Base-by-base conservation (phyloP, 202 grass and related monocot genomes). In the Dendrocalamus latiflorus region DNA sequence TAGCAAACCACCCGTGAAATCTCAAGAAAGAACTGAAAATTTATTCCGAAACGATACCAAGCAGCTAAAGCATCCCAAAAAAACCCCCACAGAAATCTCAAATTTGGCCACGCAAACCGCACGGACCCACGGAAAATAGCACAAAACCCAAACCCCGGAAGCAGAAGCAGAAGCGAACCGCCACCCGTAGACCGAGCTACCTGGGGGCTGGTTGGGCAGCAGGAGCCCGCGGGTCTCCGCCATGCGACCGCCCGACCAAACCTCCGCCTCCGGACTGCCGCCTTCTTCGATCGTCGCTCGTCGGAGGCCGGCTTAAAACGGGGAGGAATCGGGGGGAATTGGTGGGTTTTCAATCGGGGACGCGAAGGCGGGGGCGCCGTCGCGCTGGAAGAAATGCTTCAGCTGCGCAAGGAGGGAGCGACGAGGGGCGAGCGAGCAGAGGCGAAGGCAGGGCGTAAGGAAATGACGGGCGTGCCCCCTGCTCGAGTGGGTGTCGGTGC, bases 171-270 rank as follows among this genome's bases (percentile, higher is more conserved):
- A 17, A 25, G 39, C 61, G 85, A 55, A 11, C 20, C 1, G 65
- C 30, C 30, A 8, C 26, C 15, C 16, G 15, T 18, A 25, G 18
- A 1, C 1, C 36, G 37, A 3, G n/a, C 15, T 81, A 85, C 87
- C 77, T 81, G 83, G 83, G 1, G 87, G 77, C 39, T 81, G 77
- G 77, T 42, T 84, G 47, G 87, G 72, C 65, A 66, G 38, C 56
- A 63, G 6, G 57, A 85, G 82, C 13, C 43, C 72, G 72, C 82
- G 47, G 13, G 56, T 1, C 72, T 85, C 87, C 38, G 72, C 83
- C 82, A 89, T 89, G 70, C 54, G 64, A 44, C 77, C 63, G 11
- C 13, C 9, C 42, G 65, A 77, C n/a, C 17, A 33, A 18, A 42
- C 43, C 43, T 13, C 41, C 33, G 37, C 4, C 57, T 24, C 64